These are phyloP conservation scores for Fusarium miscanthi DNA, from an alignment of 2,329 filamentous ascomycete species.

Conservation along the genomic window DNA sequence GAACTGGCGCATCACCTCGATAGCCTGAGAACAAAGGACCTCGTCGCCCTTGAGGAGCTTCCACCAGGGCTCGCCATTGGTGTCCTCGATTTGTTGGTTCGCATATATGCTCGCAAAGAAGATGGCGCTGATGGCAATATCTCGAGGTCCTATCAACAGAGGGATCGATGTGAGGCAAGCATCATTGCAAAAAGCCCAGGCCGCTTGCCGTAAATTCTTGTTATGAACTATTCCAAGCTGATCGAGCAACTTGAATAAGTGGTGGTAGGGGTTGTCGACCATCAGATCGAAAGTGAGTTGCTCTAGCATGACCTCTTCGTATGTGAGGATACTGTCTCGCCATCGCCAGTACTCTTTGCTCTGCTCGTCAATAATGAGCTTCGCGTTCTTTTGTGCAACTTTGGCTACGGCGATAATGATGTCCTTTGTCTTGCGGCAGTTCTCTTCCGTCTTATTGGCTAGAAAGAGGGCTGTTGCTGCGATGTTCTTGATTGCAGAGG, in stretches of 20 bases:
- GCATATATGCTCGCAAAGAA: slow-evolving; percentile 87
- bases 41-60: slow-evolving; percentile 78
- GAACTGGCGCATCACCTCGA: slow-evolving; percentile 79
- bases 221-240: slow-evolving; percentile 80
- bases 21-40: slow-evolving; percentile 75
- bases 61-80: slow-evolving; percentile 88
- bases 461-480: slow-evolving; percentile 93
- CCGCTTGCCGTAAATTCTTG: slow-evolving; percentile 83
- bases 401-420: slow-evolving; percentile 93
- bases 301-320: slow-evolving; percentile 93
- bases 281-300: slow-evolving; percentile 93
- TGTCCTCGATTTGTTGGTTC: slow-evolving; percentile 79
- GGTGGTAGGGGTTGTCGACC: slow-evolving; percentile 86
- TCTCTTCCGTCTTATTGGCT: slow-evolving; percentile 97
- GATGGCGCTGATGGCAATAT: slow-evolving; percentile 85
- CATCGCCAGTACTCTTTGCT: slow-evolving; percentile 99
- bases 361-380: slow-evolving; percentile 92
- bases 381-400: slow-evolving; percentile 93
- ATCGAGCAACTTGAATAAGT: slow-evolving; percentile 83
- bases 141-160: slow-evolving; percentile 80
- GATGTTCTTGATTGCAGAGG: slow-evolving; percentile 67
- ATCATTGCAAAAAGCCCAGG: slow-evolving; percentile 96
- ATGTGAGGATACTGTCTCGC: slow-evolving; percentile 91
- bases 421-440: slow-evolving; percentile 94
- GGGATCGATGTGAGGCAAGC: slow-evolving; percentile 86